A percentile compares a stretch with the other conserved stretches of the same genome.
Evolutionary conservation across 495 filamentous ascomycete species (phyloP).

Genomic region (Annulohypoxylon moriforme): DNA sequence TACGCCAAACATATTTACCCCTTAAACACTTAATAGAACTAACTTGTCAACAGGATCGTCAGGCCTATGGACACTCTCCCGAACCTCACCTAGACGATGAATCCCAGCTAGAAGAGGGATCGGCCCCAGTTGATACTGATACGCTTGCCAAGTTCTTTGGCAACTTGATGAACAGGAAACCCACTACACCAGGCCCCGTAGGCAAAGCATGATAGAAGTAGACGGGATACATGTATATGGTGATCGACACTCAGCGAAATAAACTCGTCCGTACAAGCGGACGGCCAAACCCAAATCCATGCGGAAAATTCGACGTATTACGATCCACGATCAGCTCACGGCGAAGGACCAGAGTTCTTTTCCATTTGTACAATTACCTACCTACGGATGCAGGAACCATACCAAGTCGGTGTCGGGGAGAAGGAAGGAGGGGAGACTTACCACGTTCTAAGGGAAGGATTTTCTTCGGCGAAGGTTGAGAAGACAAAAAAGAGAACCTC

Average conservation of each 20-base stretch:
- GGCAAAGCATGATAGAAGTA: conserved; percentile 30
- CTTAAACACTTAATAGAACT: background rate
- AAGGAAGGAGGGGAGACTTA: background rate
- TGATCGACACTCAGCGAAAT: background rate
- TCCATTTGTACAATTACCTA: conserved; percentile 27
- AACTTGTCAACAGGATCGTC: conserved; percentile 56
- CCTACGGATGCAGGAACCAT: background rate
- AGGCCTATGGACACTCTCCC: conserved; percentile 55
- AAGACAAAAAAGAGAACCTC: conserved; percentile 6
- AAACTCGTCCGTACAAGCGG: background rate
- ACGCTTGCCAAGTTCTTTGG: conserved; percentile 63
- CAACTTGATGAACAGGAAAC: conserved; percentile 58
- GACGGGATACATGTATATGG: background rate
- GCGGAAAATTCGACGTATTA: background rate
- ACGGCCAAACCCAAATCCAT: background rate
- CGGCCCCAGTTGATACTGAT: conserved; percentile 58
- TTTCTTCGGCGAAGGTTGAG: conserved; percentile 20
- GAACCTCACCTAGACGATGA: conserved; percentile 51
- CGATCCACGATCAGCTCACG: background rate
- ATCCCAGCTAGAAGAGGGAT: conserved; percentile 45
- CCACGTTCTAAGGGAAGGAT: background rate
- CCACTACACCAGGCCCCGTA: conserved; percentile 32
- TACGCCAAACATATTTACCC: conserved; percentile 51
- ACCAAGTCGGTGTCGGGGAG: conserved; percentile 1
- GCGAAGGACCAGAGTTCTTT: background rate